Evolutionary conservation across 1,139 yeast species (phyloP), one percentile per base, ranked within the genome.

Genomic region (Pichia sp.): DNA sequence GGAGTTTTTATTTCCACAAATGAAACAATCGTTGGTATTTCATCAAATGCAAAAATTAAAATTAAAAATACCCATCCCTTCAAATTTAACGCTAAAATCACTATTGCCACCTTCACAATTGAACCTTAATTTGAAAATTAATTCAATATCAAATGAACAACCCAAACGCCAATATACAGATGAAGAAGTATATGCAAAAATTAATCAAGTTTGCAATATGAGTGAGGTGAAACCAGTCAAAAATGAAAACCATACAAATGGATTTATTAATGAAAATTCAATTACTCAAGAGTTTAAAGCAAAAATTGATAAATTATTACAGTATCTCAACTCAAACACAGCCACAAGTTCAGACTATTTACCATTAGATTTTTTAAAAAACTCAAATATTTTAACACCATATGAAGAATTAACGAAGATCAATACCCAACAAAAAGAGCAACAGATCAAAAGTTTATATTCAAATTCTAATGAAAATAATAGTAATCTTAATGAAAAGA

Each of bases 231-330:
- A 39, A 22, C 6, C 5, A 14, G 5, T 13, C 14, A 25, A 1
- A 11, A 13, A 11, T 22, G 42, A 22, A 8, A 36, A 10, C 18
- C 13, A 6, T 10, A 11, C 8, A 11, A 36, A 18, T 19, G 25
- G 10, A 10, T 19, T 18, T 11, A 19, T 10, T 11, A 36, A 19
- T 19, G 29, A 14, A 22, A 22, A 13, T 22, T 39, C 42, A 22
- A 39, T 13, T 38, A 5, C 8, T 38, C 5, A 19, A 3, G 42
- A 39, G 3, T 22, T 39, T 39, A 16, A 22, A 14, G 6, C 19
- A 16, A 39, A 41, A 45, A 16, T 48, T 2, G 72, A 77, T 33
- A 79, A 79, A 0, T 70, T 79, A 16, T 63, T 73, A 27, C 64
- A 68, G 8, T 64, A 68, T 27, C 61, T 69, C 22, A 62, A 67